Evolutionary conservation across 169 alveolate species (phyloP), one percentile per base, ranked within the genome.

Genomic region (Neospora caninum): DNA sequence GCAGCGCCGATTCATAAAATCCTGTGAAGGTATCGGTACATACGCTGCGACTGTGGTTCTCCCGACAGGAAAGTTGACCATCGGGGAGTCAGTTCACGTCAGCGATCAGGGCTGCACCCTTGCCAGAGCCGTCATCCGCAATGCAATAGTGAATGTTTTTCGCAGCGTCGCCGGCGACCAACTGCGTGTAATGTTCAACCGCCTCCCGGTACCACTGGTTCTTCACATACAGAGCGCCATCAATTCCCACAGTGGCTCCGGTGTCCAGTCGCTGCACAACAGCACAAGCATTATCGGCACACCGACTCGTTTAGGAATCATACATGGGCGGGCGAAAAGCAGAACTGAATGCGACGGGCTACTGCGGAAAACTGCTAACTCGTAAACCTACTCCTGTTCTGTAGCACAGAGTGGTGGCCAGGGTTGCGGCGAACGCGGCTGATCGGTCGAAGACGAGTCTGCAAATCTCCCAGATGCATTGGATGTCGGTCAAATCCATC

Each of bases 41-140:
- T 13, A 7, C 13, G 58, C 13, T 4, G 58, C 58, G 58, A 49
- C 58, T 7, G 22, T 13, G 13, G 58, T 49, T 49, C 22, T 13
- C 13, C 13, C 58, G 13, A 7, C 4, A 13, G 58, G 58, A 4
- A 49, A 7, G 22, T 13, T 49, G 58, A 13, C 58, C 58, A n/a
- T n/a, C 58, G 22, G 13, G 13, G 22, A 49, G 22, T 49, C 58
- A 49, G 58, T 49, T 49, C n/a, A 82, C 86, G 80, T 98, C 98
- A 0, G 98, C 98, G n/a, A 98, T 97, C n/a, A 97, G 96, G 43
- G 98, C 98, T 4, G 98, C 98, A 36, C 98, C 98, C 94, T 97
- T 97, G 39, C 98, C 98, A 42, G 98, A 97, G 22, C 98, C 98
- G 91, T 97, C 98, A 92, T 97, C 98, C 13, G 98, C 97, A 25